Conservation (phyloP, 176 grass and related monocot species). For the Calamus simplicifolius region DNA sequence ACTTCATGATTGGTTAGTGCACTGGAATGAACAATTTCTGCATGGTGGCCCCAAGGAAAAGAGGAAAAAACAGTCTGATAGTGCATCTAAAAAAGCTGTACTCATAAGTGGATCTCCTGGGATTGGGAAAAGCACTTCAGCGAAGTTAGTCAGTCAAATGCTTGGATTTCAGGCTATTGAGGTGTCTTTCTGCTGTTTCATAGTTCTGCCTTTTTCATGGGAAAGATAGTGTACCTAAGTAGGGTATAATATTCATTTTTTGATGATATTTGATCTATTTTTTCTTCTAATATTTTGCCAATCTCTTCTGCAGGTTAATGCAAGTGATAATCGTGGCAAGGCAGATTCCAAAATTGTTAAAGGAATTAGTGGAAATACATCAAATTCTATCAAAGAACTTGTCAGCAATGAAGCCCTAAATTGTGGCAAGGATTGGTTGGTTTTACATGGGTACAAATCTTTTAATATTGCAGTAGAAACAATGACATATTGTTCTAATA, state of each 20-base stretch:
- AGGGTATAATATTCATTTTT: neutral
- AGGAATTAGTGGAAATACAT: conserved; percentile 82
- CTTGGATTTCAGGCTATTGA: conserved; percentile 90
- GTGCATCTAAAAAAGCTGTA: conserved; percentile 85
- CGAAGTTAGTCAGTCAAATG: conserved; percentile 95
- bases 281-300: conserved; percentile 9
- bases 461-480: too few relatives aligned
- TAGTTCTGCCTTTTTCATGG: neutral
- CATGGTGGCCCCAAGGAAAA: conserved; percentile 71
- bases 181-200: conserved; percentile 32
- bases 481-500: too few relatives aligned
- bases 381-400: conserved; percentile 99
- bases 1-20: conserved; percentile 94
- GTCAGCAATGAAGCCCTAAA: conserved; percentile 71
- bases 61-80: conserved; percentile 70
- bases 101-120: conserved; percentile 85
- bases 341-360: conserved; percentile 93
- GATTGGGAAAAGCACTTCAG: conserved; percentile 92
- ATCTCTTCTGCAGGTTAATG: conserved; percentile 63
- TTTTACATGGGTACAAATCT: conserved; percentile 14
- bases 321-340: conserved; percentile 96
- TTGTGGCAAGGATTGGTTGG: conserved; percentile 55
- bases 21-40: conserved; percentile 70
- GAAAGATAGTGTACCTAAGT: neutral
- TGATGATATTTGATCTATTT: conserved; percentile 13